These are phyloP conservation scores for Kwoniella shandongensis DNA, from an alignment of 768 basidiomycete genomes.

Conservation along the genomic window DNA sequence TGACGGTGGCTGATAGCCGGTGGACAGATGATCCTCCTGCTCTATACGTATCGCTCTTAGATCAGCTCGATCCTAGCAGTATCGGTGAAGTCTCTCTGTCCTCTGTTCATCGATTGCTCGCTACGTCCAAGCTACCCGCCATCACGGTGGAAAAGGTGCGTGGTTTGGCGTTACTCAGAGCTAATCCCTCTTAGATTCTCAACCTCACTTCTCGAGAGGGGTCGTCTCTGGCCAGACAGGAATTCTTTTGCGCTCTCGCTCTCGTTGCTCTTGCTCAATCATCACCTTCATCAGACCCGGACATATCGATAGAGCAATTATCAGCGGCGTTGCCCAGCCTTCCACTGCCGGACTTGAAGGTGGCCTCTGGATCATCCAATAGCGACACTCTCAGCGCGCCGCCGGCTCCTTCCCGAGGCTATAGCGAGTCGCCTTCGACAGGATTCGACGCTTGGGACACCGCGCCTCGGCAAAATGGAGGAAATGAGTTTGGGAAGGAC, in stretches of 20 bases:
- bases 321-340: slow-evolving; percentile 30
- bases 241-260: slow-evolving; percentile 88
- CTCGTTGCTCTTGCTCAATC: slow-evolving; percentile 80
- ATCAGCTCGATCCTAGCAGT: slow-evolving; percentile 67
- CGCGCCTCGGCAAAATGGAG: slow-evolving; percentile 20
- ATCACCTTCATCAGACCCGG: slow-evolving; percentile 6
- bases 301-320: slow-evolving; percentile 38
- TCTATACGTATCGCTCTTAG: slow-evolving; percentile 72
- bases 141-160: slow-evolving; percentile 75
- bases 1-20: slow-evolving; percentile 1
- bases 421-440: slow-evolving; percentile 3
- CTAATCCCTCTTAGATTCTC: slow-evolving; percentile 65
- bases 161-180: no score
- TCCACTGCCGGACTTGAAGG: slow-evolving; percentile 30
- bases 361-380: slow-evolving; percentile 2
- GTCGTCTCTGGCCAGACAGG: slow-evolving; percentile 70
- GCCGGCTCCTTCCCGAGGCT: slow-evolving; percentile 11
- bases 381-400: slow-evolving; percentile 3
- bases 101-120: slow-evolving; percentile 73
- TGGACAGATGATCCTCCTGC: slow-evolving; percentile 74
- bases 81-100: slow-evolving; percentile 79
- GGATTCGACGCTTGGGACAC: slow-evolving; percentile 36
- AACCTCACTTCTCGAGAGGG: slow-evolving; percentile 59
- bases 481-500: background rate
- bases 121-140: slow-evolving; percentile 75